Base-by-base conservation (phyloP, 495 filamentous ascomycete genomes). In the Stereocaulon alpinum region DNA sequence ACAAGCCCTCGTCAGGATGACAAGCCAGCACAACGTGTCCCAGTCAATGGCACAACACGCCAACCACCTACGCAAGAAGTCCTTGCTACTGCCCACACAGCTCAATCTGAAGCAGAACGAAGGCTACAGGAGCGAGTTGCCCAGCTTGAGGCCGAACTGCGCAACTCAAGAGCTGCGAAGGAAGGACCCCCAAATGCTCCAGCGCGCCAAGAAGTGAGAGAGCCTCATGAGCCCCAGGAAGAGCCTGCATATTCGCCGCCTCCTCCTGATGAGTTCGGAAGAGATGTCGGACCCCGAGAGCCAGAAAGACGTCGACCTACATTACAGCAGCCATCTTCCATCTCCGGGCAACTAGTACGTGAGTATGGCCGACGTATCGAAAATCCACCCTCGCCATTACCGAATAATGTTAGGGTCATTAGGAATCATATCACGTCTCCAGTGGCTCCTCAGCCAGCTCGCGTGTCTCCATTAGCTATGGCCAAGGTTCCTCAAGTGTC, bases 391-490 rank as follows among this genome's bases (percentile, higher is more conserved):
- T 66, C 61, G 32, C 58, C 61, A 27, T 15, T 60, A 34, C 37
- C 65, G 20, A 65, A 64, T 45, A 72, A 73, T 49, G 73, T 79
- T 40, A 76, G 72, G 50, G 70, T 85, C 40, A 70, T 83, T 56
- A 74, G 75, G 60, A 85, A 83, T 64, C 79, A 83, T 63, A 83
- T 85, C 54, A 79, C 74, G 14, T 87, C 86, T 18, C 89, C 90
- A 29, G 73, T 86, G 63, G 89, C 89, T 49, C 90, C 90, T 41
- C 87, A 88, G 60, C 90, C 90, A 34, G 84, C 86, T 37, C 82
- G 87, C 63, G 86, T 93, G 22, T 91, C 90, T 20, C 88, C 87
- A 10, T 69, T 93, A 49, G 84, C 86, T 24, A 77, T 78, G 30
- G 73, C 82, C 45, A 86, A 85, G 66, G 76, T 76, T 42, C 79